Evolutionary conservation across 257 asterid genomes (phyloP).

Genomic region (Echium plantagineum): DNA sequence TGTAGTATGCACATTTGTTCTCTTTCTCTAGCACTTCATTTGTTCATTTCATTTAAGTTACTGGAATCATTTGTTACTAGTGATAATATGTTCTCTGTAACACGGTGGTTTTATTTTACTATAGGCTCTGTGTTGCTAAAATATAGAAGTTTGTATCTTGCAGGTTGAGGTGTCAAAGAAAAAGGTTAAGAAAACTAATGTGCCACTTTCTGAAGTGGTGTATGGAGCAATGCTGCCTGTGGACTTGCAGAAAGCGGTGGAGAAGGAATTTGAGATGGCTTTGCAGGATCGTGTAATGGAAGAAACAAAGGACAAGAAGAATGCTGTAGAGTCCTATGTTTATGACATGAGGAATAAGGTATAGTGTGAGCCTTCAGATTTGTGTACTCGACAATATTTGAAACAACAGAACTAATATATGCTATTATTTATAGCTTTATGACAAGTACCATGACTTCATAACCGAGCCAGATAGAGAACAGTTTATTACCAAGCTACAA

Average conservation of each 20-base stretch:
- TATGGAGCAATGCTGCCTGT: conserved; percentile 57
- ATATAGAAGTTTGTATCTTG: not conserved
- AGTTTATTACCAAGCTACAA: conserved; percentile 58
- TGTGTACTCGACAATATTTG: not conserved
- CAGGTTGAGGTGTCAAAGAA: conserved; percentile 70
- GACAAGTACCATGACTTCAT: conserved; percentile 63
- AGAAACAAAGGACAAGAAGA: conserved; percentile 94
- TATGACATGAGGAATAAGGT: conserved; percentile 94
- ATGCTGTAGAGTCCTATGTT: conserved; percentile 92
- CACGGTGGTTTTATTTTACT: too few relatives aligned
- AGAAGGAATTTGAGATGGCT: conserved; percentile 95
- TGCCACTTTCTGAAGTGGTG: conserved; percentile 63
- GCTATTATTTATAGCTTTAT: conserved; percentile 39
- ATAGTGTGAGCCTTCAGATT: not conserved
- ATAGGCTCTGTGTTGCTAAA: not conserved
- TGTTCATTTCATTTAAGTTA: not conserved
- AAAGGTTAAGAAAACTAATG: conserved; percentile 64
- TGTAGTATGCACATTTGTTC: not conserved
- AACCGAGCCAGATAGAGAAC: conserved; percentile 61
- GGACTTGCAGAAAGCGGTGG: conserved; percentile 82
- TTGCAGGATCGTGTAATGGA: conserved; percentile 98
- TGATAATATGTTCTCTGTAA: not conserved
- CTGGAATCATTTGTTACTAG: not conserved
- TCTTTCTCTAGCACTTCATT: not conserved
- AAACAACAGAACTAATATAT: not conserved